These are phyloP conservation scores for Fusarium incarnatum DNA, from an alignment of 2,329 filamentous ascomycete species.

Conservation along the genomic window DNA sequence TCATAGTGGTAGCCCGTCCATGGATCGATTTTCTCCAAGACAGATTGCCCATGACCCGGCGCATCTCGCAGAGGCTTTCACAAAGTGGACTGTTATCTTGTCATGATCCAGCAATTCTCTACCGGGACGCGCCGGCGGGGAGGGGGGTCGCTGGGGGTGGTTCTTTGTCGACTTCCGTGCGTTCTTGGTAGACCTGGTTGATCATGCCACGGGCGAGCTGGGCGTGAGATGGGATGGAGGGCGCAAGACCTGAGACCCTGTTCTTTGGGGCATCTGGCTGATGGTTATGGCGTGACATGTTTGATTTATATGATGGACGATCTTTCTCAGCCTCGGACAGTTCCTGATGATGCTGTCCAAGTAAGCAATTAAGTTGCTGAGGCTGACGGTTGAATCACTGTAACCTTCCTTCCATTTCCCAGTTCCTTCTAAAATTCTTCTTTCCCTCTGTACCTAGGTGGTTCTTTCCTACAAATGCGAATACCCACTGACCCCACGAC, in stretches of 20 bases:
- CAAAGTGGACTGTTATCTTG: slow-evolving; percentile 47
- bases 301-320: slow-evolving; percentile 12
- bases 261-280: slow-evolving; percentile 1
- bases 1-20: slow-evolving; percentile 8
- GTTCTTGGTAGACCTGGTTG: slow-evolving; percentile 34
- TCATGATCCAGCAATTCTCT: slow-evolving; percentile 40
- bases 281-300: slow-evolving; percentile 31
- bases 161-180: slow-evolving; percentile 31
- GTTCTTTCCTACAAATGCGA: background rate
- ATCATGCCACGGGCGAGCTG: slow-evolving; percentile 46
- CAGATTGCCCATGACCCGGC: slow-evolving; percentile 19
- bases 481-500: slow-evolving; percentile 17
- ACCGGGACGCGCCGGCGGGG: slow-evolving; percentile 45
- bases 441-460: background rate
- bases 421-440: background rate
- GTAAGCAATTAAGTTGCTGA: background rate
- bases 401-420: background rate
- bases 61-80: slow-evolving; percentile 26
- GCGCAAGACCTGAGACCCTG: slow-evolving; percentile 21
- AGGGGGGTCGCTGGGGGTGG: slow-evolving; percentile 24
- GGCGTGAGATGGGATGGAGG: slow-evolving; percentile 26
- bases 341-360: background rate
- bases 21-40: slow-evolving; percentile 32
- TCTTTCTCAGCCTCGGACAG: slow-evolving; percentile 17
- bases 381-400: background rate